These are phyloP conservation scores for Syncephalis plumigaleata DNA, from an alignment of 371 early-diverging fungal genomes.

Conservation along the genomic window DNA sequence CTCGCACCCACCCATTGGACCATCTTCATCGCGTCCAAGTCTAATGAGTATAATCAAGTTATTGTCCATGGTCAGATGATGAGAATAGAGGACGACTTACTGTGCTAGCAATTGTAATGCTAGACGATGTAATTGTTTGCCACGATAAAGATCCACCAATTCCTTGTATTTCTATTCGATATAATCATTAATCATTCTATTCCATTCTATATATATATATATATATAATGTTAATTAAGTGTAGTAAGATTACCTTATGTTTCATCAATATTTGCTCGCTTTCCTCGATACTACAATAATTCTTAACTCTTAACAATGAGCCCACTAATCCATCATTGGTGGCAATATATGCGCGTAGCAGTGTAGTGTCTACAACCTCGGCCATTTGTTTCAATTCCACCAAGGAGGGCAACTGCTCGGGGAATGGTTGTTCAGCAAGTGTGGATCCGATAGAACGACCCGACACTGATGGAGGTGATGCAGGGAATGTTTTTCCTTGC, in stretches of 20 bases:
- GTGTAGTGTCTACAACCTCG: conserved; percentile 68
- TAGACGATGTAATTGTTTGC: conserved; percentile 69
- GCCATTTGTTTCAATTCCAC: conserved; percentile 8
- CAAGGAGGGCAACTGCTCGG: conserved; percentile 4
- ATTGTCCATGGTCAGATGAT: conserved; percentile 3
- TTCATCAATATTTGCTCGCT: conserved; percentile 59
- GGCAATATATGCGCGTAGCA: conserved; percentile 69
- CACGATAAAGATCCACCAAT: conserved; percentile 76
- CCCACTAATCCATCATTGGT: conserved; percentile 65
- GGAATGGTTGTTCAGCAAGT: neutral
- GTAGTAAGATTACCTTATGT: conserved; percentile 24
- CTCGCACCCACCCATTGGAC: conserved; percentile 36
- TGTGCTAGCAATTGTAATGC: conserved; percentile 58
- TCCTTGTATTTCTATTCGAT: conserved; percentile 50
- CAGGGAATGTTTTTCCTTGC: conserved; percentile 30
- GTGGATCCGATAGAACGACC: neutral
- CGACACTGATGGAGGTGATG: conserved; percentile 1
- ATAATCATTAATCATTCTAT: neutral
- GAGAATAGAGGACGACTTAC: conserved; percentile 2
- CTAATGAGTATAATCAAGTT: conserved; percentile 8
- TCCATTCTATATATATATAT: neutral
- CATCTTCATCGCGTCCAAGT: conserved; percentile 25
- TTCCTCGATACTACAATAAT: conserved; percentile 72
- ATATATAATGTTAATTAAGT: neutral
- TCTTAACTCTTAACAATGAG: conserved; percentile 66